Base-by-base conservation (phyloP, 23 red algal genomes). In the Cyanidium caldarium region DNA sequence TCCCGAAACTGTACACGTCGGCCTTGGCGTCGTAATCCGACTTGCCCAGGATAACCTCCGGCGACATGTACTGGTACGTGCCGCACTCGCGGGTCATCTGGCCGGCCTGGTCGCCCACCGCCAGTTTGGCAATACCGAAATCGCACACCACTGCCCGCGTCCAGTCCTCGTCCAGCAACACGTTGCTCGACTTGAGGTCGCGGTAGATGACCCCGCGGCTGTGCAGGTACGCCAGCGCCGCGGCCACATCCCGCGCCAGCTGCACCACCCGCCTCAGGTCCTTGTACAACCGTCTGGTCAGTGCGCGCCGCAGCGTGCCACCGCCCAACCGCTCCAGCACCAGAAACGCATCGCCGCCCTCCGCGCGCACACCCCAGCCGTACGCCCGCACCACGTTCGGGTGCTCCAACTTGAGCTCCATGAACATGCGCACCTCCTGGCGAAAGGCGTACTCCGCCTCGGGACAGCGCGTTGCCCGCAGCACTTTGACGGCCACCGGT, bases 31-130 rank as follows among this genome's bases (percentile, higher is more conserved):
- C 72, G 80, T 98, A 98, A 38, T 80, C 76, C 23, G 46, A 34
- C 36, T 70, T 82, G 58, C 87, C 83, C 16, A 79, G 58, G 37
- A 83, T 86, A 20, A 98, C 92, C 82, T 98, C 92, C 2, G 92
- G 92, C 19, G 92, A 84, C 92, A 98, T 98, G 69, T 88, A 88
- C 33, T 83, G 72, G 37, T 98, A 98, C 34, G 51, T 61, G 21
- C 51, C 51, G 51, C 51, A 61, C 31, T 61, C 51, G 51, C 51
- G 51, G 10, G 51, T 61, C 51, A 61, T 61, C 21, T 61, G 51
- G 23, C 51, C 51, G 5, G 51, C 51, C 19, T 28, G n/a, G 31
- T 61, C 51, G 23, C 51, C 51, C 21, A 61, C 31, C 51, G 31
- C 21, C 51, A 25, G n/a, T 28, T 25, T 61, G 51, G 51, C 51